These are phyloP conservation scores for Cerrena zonata DNA, from an alignment of 1,284 basidiomycete species.

Conservation along the genomic window DNA sequence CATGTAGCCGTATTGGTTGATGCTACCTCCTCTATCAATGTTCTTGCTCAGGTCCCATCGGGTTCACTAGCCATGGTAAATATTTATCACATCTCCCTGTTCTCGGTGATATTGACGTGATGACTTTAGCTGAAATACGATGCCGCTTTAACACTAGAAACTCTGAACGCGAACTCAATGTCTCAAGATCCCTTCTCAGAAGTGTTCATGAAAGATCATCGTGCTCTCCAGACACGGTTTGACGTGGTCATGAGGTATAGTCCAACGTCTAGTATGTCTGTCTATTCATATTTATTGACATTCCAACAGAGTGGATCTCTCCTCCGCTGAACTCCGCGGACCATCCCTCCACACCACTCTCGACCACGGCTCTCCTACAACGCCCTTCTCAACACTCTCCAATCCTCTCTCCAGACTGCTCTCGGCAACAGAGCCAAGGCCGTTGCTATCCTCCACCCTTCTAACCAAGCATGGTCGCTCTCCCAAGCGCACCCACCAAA, in stretches of 20 bases:
- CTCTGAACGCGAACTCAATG: conserved; percentile 42
- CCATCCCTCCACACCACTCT: conserved; percentile 41
- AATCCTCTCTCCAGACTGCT: conserved; percentile 54
- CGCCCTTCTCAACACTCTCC: conserved; percentile 52
- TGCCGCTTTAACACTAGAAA: conserved; percentile 66
- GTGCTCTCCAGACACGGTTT: conserved; percentile 55
- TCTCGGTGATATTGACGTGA: not conserved
- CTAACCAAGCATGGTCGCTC: conserved; percentile 40
- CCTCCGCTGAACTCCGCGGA: conserved; percentile 42
- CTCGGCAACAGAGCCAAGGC: conserved; percentile 66
- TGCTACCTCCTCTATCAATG: conserved; percentile 72
- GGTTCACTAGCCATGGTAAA: conserved; percentile 64
- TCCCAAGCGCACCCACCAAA: conserved; percentile 48
- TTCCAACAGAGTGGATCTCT: conserved; percentile 54
- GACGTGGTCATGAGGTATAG: conserved; percentile 60
- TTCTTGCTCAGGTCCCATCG: conserved; percentile 72
- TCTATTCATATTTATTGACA: conserved; percentile 7
- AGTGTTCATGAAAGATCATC: conserved; percentile 68
- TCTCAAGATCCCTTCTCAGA: conserved; percentile 66
- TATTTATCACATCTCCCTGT: not conserved
- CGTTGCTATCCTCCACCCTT: conserved; percentile 51
- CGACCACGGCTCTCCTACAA: conserved; percentile 58
- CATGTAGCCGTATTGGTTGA: conserved; percentile 71
- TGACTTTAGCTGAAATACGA: conserved; percentile 64
- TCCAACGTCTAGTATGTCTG: not conserved